These are phyloP conservation scores for Botrytis cinerea DNA, from an alignment of 2,329 filamentous ascomycete species.

Conservation along the genomic window DNA sequence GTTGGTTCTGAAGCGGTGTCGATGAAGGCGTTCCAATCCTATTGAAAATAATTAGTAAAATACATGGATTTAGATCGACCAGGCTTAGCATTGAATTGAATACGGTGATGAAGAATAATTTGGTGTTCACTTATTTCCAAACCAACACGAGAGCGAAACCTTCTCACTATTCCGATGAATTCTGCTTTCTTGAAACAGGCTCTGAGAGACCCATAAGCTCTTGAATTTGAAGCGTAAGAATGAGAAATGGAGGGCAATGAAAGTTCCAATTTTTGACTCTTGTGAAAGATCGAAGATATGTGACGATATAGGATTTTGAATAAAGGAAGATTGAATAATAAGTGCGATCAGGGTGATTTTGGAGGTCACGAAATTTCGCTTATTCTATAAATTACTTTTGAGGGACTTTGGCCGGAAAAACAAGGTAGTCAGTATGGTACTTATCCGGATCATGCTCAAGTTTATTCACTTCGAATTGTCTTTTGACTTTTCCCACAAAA, in stretches of 20 bases:
- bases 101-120: background rate
- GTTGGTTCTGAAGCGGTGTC: background rate
- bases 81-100: too few species aligned
- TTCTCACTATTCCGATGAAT: background rate
- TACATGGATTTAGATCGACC: background rate
- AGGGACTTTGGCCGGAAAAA: background rate
- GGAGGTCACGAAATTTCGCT: background rate
- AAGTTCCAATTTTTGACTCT: background rate
- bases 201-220: background rate
- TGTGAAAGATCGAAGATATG: background rate
- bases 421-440: background rate
- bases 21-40: background rate
- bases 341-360: background rate
- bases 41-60: background rate
- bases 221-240: background rate
- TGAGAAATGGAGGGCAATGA: background rate
- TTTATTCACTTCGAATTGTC: background rate
- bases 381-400: background rate
- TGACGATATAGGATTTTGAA: background rate
- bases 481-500: background rate
- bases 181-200: background rate
- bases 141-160: background rate
- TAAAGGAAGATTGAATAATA: background rate
- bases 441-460: background rate
- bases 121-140: background rate